Evolutionary conservation across 1,139 yeast species (phyloP).

Genomic region (Yamadazyma sp.): DNA sequence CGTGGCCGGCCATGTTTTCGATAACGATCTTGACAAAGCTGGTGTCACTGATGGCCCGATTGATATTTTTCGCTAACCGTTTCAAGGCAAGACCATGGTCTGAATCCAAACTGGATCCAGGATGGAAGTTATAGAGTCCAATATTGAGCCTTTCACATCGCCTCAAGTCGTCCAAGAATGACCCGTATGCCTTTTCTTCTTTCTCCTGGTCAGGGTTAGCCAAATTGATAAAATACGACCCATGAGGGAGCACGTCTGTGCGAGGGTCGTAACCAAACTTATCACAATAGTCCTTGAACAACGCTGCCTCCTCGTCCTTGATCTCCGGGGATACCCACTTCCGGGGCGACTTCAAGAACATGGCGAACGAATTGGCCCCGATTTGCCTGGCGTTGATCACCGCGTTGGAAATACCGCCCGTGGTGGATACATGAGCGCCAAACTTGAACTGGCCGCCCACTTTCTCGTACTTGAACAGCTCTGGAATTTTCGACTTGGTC

Average conservation of each 20-base stretch:
- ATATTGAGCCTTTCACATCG: conserved; percentile 85
- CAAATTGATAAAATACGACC: conserved; percentile 86
- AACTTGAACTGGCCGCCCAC: conserved; percentile 44
- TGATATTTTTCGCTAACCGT: conserved; percentile 74
- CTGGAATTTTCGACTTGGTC: conserved; percentile 8
- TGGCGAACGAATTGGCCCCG: conserved; percentile 85
- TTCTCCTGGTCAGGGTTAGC: conserved; percentile 89
- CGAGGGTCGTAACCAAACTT: conserved; percentile 67
- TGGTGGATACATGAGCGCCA: conserved; percentile 79
- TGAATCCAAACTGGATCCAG: conserved; percentile 83
- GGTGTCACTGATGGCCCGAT: conserved; percentile 73
- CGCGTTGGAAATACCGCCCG: conserved; percentile 76
- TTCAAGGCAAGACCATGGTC: conserved; percentile 65
- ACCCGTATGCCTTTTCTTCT: conserved; percentile 69
- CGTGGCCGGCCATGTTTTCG: conserved; percentile 98
- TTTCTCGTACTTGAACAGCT: conserved; percentile 24
- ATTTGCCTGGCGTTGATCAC: conserved; percentile 72
- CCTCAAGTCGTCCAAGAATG: conserved; percentile 82
- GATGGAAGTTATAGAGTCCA: conserved; percentile 90
- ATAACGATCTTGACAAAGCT: conserved; percentile 79
- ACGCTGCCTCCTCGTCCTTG: conserved; percentile 61
- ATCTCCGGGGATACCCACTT: conserved; percentile 87
- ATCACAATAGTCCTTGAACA: conserved; percentile 63
- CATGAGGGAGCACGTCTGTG: conserved; percentile 88
- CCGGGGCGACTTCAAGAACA: conserved; percentile 86